A percentile compares a stretch with the other conserved stretches of the same genome.
Evolutionary conservation across 83 land plant species (phyloP).

Genomic region (Thuja plicata): DNA sequence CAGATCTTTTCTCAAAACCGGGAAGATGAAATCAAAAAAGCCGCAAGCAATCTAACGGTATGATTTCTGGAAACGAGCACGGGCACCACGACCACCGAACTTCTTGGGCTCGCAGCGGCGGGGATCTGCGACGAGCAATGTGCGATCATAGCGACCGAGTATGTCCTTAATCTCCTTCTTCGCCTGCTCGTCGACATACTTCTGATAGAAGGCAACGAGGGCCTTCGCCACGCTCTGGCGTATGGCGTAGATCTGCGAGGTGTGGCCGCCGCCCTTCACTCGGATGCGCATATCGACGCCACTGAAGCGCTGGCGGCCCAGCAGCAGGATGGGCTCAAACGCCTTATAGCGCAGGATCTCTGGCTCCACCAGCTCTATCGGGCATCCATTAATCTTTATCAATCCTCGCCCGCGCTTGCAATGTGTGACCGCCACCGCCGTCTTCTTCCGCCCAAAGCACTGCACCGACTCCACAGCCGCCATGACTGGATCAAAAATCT

Average conservation of each 20-base stretch:
- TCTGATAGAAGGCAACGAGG: slow-evolving; percentile 40
- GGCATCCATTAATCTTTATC: slow-evolving; percentile 63
- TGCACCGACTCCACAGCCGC: slow-evolving; percentile 31
- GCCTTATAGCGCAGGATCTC: slow-evolving; percentile 62
- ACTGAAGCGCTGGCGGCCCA: slow-evolving; percentile 3
- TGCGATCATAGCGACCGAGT: no score
- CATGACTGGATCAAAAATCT: not conserved
- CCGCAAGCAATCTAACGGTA: no score
- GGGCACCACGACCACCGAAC: no score
- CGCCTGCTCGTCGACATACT: slow-evolving; percentile 54
- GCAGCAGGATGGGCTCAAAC: slow-evolving; percentile 49
- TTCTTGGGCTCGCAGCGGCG: not conserved
- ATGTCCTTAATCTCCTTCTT: no score
- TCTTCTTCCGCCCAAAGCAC: slow-evolving; percentile 55
- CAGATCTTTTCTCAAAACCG: no score
- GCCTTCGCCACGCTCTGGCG: slow-evolving; percentile 63
- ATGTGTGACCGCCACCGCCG: slow-evolving; percentile 60
- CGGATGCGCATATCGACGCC: slow-evolving; percentile 59
- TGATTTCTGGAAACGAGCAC: no score
- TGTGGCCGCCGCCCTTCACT: slow-evolving; percentile 47
- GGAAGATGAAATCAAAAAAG: no score
- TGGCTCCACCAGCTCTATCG: slow-evolving; percentile 62
- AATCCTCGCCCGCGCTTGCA: slow-evolving; percentile 60
- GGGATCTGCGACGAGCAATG: no score
- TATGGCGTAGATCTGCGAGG: slow-evolving; percentile 31